Conservation (phyloP, 441 rosid species). For the Manihot esculenta region DNA sequence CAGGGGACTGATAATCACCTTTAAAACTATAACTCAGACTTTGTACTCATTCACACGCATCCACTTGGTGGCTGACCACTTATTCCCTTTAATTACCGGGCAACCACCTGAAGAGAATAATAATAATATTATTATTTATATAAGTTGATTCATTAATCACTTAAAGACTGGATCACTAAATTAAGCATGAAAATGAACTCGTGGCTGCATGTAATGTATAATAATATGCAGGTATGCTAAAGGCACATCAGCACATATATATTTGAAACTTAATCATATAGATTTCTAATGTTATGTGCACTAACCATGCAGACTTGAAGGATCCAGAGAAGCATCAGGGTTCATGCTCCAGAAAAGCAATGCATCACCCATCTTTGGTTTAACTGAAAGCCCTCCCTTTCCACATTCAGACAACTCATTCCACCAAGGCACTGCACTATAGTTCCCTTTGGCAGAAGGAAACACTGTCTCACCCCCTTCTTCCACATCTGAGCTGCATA, state of each 20-base stretch:
- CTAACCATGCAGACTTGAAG: slow-evolving; percentile 90
- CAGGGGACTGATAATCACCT: slow-evolving; percentile 35
- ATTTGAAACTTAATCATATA: slow-evolving; percentile 18
- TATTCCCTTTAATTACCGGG: slow-evolving; percentile 80
- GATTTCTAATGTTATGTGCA: not conserved
- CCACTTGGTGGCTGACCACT: slow-evolving; percentile 98
- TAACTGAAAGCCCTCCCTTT: slow-evolving; percentile 74
- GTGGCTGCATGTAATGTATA: not conserved
- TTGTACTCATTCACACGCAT: slow-evolving; percentile 69
- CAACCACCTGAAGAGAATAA: slow-evolving; percentile 66
- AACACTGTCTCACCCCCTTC: slow-evolving; percentile 99
- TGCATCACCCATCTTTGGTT: slow-evolving; percentile 93
- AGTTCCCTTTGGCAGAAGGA: slow-evolving; percentile 70
- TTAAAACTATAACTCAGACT: slow-evolving; percentile 33
- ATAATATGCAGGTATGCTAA: not conserved
- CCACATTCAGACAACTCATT: slow-evolving; percentile 86
- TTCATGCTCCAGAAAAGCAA: slow-evolving; percentile 93
- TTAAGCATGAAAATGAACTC: slow-evolving; percentile 9
- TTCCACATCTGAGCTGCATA: slow-evolving; percentile 88
- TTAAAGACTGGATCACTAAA: slow-evolving; percentile 1
- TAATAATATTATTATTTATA: too few relatives aligned
- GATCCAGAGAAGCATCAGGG: slow-evolving; percentile 79
- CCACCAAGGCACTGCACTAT: slow-evolving; percentile 85
- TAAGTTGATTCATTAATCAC: slow-evolving; percentile 11
- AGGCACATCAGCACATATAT: not conserved